Conservation (phyloP, 768 basidiomycete genomes). For the Piloderma croceum region DNA sequence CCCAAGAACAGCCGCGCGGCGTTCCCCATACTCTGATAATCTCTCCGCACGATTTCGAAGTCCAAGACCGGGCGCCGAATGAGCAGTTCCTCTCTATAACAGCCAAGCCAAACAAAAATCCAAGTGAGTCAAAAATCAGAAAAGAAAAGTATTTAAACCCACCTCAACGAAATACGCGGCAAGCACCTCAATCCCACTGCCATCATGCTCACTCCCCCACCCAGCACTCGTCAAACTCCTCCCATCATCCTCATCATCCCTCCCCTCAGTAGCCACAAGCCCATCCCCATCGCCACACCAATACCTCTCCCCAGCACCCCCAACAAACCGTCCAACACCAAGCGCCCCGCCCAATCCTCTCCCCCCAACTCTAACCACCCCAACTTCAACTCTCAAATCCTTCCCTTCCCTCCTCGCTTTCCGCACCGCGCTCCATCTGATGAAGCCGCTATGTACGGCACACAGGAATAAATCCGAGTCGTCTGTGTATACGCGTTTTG, state of each 20-base stretch:
- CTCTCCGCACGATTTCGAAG: too few relatives aligned
- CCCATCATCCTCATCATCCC: slow-evolving; percentile 44
- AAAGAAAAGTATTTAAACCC: too few relatives aligned
- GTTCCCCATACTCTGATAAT: too few relatives aligned
- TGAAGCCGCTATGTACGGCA: neutral
- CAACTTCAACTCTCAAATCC: neutral
- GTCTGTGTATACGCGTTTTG: neutral
- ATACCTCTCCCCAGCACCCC: slow-evolving; percentile 14
- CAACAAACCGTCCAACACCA: slow-evolving; percentile 13
- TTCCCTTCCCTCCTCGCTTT: neutral
- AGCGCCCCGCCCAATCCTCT: neutral
- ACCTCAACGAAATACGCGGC: slow-evolving; percentile 62
- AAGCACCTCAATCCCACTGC: slow-evolving; percentile 68
- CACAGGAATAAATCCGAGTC: neutral
- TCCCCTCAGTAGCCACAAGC: slow-evolving; percentile 21
- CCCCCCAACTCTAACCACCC: neutral
- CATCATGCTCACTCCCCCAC: slow-evolving; percentile 79
- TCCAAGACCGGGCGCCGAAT: too few relatives aligned
- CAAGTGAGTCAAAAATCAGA: too few relatives aligned
- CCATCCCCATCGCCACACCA: slow-evolving; percentile 25
- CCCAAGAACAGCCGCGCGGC: too few relatives aligned
- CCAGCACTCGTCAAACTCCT: slow-evolving; percentile 57
- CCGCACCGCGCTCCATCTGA: neutral
- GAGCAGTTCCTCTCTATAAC: too few relatives aligned
- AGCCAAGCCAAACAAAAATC: too few relatives aligned